phyloP scores from a whole-genome alignment of 1,284 basidiomycete genomes.

The Ustilago bromivora region DNA sequence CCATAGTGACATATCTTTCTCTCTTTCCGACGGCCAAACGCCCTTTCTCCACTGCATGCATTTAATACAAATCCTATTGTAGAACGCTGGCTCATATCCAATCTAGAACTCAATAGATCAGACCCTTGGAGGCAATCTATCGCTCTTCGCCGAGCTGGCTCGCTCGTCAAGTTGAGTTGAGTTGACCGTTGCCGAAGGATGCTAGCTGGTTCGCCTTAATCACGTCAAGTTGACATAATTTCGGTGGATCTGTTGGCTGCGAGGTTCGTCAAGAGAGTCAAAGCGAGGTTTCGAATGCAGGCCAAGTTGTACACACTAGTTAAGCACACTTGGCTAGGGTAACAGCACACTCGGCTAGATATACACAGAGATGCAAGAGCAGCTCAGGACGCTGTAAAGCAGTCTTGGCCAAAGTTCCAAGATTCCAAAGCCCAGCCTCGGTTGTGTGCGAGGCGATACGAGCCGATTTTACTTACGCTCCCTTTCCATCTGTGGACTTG shows the following conservation, averaged over 20 bases:
- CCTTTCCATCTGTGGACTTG: neutral
- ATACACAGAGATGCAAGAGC: neutral
- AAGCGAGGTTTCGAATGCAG: neutral
- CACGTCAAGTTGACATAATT: neutral
- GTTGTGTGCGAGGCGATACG: slow-evolving; percentile 2
- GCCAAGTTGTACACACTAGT: neutral
- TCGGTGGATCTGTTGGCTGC: neutral
- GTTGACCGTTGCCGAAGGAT: neutral
- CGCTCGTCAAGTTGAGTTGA: neutral
- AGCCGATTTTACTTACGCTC: neutral
- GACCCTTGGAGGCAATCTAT: neutral
- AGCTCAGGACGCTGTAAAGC: neutral
- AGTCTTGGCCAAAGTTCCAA: neutral
- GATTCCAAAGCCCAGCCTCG: slow-evolving; percentile 8
- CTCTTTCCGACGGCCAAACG: neutral
- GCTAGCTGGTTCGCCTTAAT: neutral
- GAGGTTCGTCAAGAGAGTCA: neutral
- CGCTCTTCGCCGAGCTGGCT: neutral
- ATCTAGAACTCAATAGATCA: neutral
- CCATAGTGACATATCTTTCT: neutral
- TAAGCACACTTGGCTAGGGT: too few relatives aligned
- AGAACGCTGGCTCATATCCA: neutral
- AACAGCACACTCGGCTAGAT: neutral
- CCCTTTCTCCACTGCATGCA: neutral
- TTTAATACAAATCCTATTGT: neutral